Evolutionary conservation across 2,329 filamentous ascomycete species (phyloP), one percentile per base, ranked within the genome.

Genomic region (Fusarium annulatum): DNA sequence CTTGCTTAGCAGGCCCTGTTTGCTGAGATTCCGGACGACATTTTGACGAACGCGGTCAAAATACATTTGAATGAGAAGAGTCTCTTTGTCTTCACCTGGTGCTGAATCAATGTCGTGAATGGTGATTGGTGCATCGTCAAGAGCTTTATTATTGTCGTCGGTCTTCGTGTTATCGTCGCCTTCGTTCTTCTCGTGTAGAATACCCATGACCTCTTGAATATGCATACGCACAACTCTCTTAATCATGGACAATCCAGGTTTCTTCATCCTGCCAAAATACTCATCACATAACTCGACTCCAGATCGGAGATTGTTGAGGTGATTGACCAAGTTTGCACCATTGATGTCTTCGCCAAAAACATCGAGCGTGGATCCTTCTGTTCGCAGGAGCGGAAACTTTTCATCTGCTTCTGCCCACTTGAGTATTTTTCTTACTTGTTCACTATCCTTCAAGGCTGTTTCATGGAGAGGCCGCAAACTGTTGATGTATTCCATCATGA

Each of bases 31-130:
- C 2, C 33, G 48, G 11, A 71, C 23, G 2, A 75, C 73, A 8
- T 59, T 72, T 28, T 16, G n/a, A 36, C 73, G 67, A 10, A 75
- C 43, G 15, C 46, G 43, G 12, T 63, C 61, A 5, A 76, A 66
- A 39, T 75, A 75, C 55, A 74, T 59, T 5, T 74, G 62, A 10
- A 76, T 53, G 2, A 75, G 7, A 0, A 76, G 23, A 14, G 43
- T 36, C 28, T 76, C 73, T 26, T 71, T 72, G 4, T 69, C 70
- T 4, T 63, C 71, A 0, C 39, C 57, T 14, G 69, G 55, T 16
- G 73, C 67, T 0, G 70, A 72, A n/a, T 75, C 73, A 7, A 75
- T 66, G 2, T 76, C 57, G 4, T 74, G 39, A 2, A 76, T 74
- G 3, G 53, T 64, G 1, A 66, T 61, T 0, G 41, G 61, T 14